Evolutionary conservation across 1,139 yeast species (phyloP).

Genomic region (Lipomyces yarrowii): DNA sequence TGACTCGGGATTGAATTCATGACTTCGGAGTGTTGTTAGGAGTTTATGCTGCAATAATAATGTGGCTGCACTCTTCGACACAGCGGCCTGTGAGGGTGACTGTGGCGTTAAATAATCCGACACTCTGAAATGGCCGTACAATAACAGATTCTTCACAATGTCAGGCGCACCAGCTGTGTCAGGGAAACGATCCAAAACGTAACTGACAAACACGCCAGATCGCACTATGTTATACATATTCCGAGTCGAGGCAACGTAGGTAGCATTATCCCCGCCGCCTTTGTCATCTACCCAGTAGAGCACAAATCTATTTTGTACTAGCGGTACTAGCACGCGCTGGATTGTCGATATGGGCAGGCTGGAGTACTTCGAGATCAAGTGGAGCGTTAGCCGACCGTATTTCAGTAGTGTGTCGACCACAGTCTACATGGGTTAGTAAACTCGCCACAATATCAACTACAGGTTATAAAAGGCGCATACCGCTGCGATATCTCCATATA

Average conservation of each 20-base stretch:
- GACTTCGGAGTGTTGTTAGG: slow-evolving; percentile 52
- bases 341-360: slow-evolving; percentile 41
- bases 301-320: slow-evolving; percentile 48
- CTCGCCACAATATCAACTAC: not conserved
- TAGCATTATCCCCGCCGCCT: slow-evolving; percentile 36
- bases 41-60: slow-evolving; percentile 59
- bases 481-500: slow-evolving; percentile 28
- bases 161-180: slow-evolving; percentile 53
- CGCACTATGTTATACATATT: slow-evolving; percentile 61
- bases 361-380: slow-evolving; percentile 39
- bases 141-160: slow-evolving; percentile 69
- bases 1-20: slow-evolving; percentile 44
- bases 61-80: slow-evolving; percentile 41
- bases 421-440: slow-evolving; percentile 20
- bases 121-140: slow-evolving; percentile 64
- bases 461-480: not conserved
- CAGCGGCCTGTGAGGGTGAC: slow-evolving; percentile 32
- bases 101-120: slow-evolving; percentile 57
- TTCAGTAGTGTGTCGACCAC: slow-evolving; percentile 42
- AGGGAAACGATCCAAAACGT: slow-evolving; percentile 51
- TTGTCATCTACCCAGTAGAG: slow-evolving; percentile 41
- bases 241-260: slow-evolving; percentile 64
- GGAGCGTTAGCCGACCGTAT: slow-evolving; percentile 43
- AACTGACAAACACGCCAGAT: slow-evolving; percentile 72
- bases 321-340: slow-evolving; percentile 44